Evolutionary conservation across 2,329 filamentous ascomycete genomes (phyloP).

Genomic region (Harringtonia aguacate): DNA sequence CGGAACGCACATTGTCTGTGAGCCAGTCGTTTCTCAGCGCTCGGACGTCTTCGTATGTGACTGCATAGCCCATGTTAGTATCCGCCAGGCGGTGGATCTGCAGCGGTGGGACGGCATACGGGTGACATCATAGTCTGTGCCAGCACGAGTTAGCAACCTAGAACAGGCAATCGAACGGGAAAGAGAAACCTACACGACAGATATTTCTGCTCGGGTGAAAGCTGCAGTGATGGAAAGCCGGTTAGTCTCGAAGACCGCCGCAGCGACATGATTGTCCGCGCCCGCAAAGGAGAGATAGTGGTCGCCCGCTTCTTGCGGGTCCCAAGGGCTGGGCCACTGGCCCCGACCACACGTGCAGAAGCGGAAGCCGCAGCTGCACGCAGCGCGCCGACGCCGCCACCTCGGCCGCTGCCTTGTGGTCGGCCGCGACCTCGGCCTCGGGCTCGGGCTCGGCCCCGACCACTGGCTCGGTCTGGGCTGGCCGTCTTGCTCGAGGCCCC

Average conservation of each 20-base stretch:
- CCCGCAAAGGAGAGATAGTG: not conserved
- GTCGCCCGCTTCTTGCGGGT: constrained; percentile 1
- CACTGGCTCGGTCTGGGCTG: not conserved
- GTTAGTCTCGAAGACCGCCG: constrained; percentile 11
- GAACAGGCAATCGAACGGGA: too few species aligned
- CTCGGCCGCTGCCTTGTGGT: not conserved
- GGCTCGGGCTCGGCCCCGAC: not conserved
- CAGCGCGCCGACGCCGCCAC: not conserved
- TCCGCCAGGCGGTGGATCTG: not conserved
- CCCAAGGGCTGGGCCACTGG: not conserved
- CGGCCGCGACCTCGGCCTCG: not conserved
- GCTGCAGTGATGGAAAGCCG: constrained; percentile 12
- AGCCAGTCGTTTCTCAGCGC: constrained; percentile 89
- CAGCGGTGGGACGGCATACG: constrained; percentile 2
- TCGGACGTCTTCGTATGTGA: constrained; percentile 83
- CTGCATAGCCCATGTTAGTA: constrained; percentile 27
- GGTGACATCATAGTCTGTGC: constrained; percentile 27
- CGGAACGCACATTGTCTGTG: constrained; percentile 70
- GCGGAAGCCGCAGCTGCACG: not conserved
- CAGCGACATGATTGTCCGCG: not conserved
- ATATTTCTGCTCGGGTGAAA: constrained; percentile 29
- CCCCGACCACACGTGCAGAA: not conserved
- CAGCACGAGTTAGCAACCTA: not conserved
- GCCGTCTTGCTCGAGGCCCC: too few species aligned
- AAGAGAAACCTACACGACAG: constrained; percentile 17